Base-by-base conservation (phyloP, 768 basidiomycete species). In the Chalciporus chontae region DNA sequence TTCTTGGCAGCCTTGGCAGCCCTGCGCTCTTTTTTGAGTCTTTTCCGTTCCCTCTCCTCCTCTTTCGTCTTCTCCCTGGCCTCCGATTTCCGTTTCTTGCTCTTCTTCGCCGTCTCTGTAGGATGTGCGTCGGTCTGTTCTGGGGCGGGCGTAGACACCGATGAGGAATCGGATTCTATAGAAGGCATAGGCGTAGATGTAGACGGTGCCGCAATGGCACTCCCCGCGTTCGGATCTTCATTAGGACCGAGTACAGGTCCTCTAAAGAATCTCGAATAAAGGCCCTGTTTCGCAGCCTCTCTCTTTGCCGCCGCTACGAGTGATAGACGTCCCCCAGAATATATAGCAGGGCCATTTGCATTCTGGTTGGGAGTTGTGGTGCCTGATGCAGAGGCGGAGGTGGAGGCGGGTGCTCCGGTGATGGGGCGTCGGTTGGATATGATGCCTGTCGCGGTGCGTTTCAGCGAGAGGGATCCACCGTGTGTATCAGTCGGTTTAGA, bases 261-360 rank as follows among this genome's bases (percentile, higher is more conserved):
- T 19, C 85, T 80, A 61, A 86, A 88, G 66, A 96, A 95, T 50
- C 76, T 75, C 4, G 90, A 75, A 64, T 96, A 97, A 3, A 97
- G 75, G 17, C 74, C 76, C 10, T 79, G 75, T 52, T 78, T 81
- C 0, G 92, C 94, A 9, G 88, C 83, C 56, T 91, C 87, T 40
- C 85, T 76, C 66, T 90, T 91, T 5, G 90, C 88, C 4, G 71
- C 65, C 0, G 80, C 72, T 46, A 92, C 61, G 11, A 91, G 66
- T 49, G 73, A 81, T 17, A 76, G 68, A 40, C 72, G 74, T 6
- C 8, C 51, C 54, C 18, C 9, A 15, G 24, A 4, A 21, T 3
- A 32, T 7, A 57, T 40, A 29, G 41, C 42, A 53, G 50, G 31
- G 21, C 5, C 5, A 38, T 26, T 17, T 8, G 41, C 13, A 13